Evolutionary conservation across 495 filamentous ascomycete species (phyloP), one percentile per base, ranked within the genome.

Genomic region (Cryomyces minteri): DNA sequence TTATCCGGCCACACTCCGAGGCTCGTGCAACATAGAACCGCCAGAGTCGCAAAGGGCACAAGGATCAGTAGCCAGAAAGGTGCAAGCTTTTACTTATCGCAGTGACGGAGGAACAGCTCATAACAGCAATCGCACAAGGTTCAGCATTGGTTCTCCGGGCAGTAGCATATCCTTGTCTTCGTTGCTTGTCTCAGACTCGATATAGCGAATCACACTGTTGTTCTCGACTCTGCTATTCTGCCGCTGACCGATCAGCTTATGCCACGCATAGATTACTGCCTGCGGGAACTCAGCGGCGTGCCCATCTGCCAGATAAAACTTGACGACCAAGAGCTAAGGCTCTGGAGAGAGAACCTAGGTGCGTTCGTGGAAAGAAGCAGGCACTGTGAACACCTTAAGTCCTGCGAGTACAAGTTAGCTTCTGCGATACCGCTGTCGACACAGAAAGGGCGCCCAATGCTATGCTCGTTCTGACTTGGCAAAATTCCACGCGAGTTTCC

Each of bases 361-460:
- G 38, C 46, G 8, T 44, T 40, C 12, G 49, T 42, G 11, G 49
- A 52, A 41, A 33, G 49, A 14, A 48, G 49, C 46, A 32, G 49
- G 2, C 12, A 14, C 7, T 48, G 49, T 45, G 36, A 44, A 36
- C 49, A 52, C 37, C 34, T 38, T 8, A n/a, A 12, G n/a, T n/a
- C 46, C 11, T 52, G 49, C 41, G 49, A 52, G 28, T 52, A 47
- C 28, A 10, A 10, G 2, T 14, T 12, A 18, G 4, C 28, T 5
- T 29, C 38, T 10, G 41, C 38, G 5, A 41, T 49, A 4, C 47
- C 44, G 5, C 40, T 48, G 10, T 28, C 38, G n/a, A n/a, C n/a
- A n/a, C n/a, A n/a, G n/a, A n/a, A n/a, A n/a, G n/a, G n/a, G n/a
- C 2, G 43, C 37, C 5, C 32, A 45, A 30, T 34, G 10, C 10